These are phyloP conservation scores for Blastobotrys attinorum DNA, from an alignment of 805 yeast species.

Conservation along the genomic window DNA sequence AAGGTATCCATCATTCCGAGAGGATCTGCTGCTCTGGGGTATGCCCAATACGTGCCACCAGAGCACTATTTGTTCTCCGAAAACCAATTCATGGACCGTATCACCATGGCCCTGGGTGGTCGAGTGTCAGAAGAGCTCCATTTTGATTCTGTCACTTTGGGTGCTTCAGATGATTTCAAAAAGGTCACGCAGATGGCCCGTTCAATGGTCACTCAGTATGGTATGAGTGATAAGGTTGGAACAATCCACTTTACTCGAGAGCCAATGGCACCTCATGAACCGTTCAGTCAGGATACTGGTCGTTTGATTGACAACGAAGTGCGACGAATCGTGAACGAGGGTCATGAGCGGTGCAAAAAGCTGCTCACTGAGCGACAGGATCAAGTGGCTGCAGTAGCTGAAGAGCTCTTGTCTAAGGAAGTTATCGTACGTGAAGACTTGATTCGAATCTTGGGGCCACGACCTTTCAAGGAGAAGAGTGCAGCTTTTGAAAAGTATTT, in stretches of 20 bases:
- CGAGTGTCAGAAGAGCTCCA: conserved; percentile 87
- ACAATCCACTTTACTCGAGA: conserved; percentile 44
- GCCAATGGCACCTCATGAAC: conserved; percentile 37
- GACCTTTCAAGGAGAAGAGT: conserved; percentile 71
- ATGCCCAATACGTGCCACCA: conserved; percentile 89
- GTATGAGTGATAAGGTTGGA: conserved; percentile 82
- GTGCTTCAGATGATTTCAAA: conserved; percentile 89
- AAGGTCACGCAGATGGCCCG: conserved; percentile 85
- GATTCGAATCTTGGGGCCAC: conserved; percentile 65
- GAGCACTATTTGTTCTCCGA: conserved; percentile 74
- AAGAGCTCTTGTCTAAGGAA: conserved; percentile 62
- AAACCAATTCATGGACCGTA: conserved; percentile 70
- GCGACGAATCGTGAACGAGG: conserved; percentile 55
- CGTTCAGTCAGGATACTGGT: conserved; percentile 69
- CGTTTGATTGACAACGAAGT: conserved; percentile 61
- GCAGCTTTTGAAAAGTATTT: conserved; percentile 88
- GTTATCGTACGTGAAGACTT: conserved; percentile 77
- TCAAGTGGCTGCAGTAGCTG: conserved; percentile 63
- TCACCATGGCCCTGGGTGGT: conserved; percentile 94
- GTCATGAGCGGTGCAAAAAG: conserved; percentile 51
- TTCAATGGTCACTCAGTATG: conserved; percentile 79
- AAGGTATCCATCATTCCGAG: conserved; percentile 93
- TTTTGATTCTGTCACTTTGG: conserved; percentile 80
- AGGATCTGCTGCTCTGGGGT: conserved; percentile 93
- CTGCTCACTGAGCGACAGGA: conserved; percentile 51